These are phyloP conservation scores for Dillenia suffruticosa DNA, from an alignment of 164 flowering plant genomes.

Conservation along the genomic window DNA sequence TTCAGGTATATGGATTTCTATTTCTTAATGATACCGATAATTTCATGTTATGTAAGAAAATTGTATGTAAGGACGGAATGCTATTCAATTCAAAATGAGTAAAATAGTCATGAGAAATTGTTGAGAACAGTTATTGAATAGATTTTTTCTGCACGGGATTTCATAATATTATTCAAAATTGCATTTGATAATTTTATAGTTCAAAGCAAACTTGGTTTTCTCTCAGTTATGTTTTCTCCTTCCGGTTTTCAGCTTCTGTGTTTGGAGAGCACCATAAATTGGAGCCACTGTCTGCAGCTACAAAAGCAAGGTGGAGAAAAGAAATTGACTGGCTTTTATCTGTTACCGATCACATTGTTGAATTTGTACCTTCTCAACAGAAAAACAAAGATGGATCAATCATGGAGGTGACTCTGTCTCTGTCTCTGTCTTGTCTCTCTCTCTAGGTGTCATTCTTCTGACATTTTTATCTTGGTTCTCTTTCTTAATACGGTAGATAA, in stretches of 20 bases:
- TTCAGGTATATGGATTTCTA: constrained; percentile 40
- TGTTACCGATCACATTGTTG: constrained; percentile 90
- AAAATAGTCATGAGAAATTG: neutral
- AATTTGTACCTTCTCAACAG: constrained; percentile 83
- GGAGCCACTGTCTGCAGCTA: constrained; percentile 78
- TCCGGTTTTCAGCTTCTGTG: constrained; percentile 62
- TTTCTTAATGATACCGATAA: too few relatives aligned
- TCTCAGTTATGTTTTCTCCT: neutral
- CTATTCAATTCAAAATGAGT: too few relatives aligned
- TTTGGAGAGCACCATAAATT: constrained; percentile 75
- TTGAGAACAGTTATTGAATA: neutral
- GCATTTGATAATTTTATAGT: too few relatives aligned
- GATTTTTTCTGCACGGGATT: too few relatives aligned
- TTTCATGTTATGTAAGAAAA: too few relatives aligned
- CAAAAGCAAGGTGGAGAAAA: constrained; percentile 72
- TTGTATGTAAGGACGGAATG: too few relatives aligned
- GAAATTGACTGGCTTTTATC: constrained; percentile 91
- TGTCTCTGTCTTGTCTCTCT: constrained; percentile 1
- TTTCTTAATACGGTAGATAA: constrained; percentile 46
- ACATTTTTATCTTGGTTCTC: neutral
- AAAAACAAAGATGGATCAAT: constrained; percentile 54
- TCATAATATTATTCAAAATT: too few relatives aligned
- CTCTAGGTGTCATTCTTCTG: neutral
- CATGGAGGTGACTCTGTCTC: constrained; percentile 55
- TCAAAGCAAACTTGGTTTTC: too few relatives aligned